Base-by-base conservation (phyloP, 2,329 filamentous ascomycete species). In the Diplodia intermedia region DNA sequence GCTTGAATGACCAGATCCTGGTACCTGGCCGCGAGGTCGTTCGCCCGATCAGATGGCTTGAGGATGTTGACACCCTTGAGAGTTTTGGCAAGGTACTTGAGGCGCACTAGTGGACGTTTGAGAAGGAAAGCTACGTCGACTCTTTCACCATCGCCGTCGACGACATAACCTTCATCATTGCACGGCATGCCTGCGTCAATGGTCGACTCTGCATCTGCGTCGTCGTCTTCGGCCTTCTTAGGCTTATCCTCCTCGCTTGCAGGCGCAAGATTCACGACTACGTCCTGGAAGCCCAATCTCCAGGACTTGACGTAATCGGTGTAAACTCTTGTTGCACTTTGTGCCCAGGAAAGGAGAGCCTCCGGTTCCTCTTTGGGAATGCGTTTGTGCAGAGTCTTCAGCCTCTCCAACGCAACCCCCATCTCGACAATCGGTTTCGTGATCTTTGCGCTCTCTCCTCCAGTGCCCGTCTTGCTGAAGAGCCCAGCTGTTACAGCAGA, bases 71-170 rank as follows among this genome's bases (percentile, higher is more conserved):
- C 85, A 70, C 88, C 86, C 79, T 85, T 92, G 74, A 97, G 88
- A 47, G 92, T 90, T 78, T 94, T 97, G 53, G 90, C 85, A 70
- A 99, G 87, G 78, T 94, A 92, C 78, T 97, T 97, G 69, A 97
- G 83, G 56, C 95, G 88, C 26, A 97, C 89, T 52, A 99, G 81
- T 0, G 95, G 95, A 66, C 94, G 85, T 80, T 97, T 97, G 65
- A 99, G 84, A 55, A 99, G 84, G 79, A 95, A 96, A 8, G 94
- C 94, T 57, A 99, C 95, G 76, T 98, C 95, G 9, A 97, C 93
- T 63, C 93, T 89, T 77, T 97, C 93, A 14, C 94, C 95, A 70
- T 94, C 86, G 40, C 88, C 87, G 71, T 93, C 88, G 61, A 88
- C 80, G 18, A 89, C 81, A 73, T 89, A 87, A 12, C 87, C 86